A percentile compares a stretch with the other conserved stretches of the same genome.
phyloP scores from a whole-genome alignment of 257 asterid genomes.

The Capsicum rhomboideum region DNA sequence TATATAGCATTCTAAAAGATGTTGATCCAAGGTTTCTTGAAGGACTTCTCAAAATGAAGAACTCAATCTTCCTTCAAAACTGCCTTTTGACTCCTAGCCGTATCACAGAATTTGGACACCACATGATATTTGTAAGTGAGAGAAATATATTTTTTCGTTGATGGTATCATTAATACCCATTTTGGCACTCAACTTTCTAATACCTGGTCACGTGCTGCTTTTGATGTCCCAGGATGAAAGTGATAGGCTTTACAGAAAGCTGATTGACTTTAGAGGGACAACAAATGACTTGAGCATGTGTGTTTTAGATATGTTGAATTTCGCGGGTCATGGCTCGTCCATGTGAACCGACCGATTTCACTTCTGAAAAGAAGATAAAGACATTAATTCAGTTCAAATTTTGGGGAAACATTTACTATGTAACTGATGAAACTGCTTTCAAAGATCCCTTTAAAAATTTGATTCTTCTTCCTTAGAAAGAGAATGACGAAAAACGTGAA shows the following conservation, averaged over 20 bases:
- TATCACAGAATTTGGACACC: conserved; percentile 73
- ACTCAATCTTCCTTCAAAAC: conserved; percentile 52
- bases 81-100: conserved; percentile 92
- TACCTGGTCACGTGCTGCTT: conserved; percentile 10
- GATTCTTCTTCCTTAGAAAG: no score
- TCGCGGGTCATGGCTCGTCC: no score
- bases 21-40: conserved; percentile 41
- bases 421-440: no score
- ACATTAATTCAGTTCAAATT: no score
- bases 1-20: conserved; percentile 64
- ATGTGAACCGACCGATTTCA: no score
- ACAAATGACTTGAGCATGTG: conserved; percentile 75
- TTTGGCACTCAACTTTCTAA: background rate
- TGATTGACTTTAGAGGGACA: conserved; percentile 66
- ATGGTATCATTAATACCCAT: background rate
- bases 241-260: conserved; percentile 55
- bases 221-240: conserved; percentile 56
- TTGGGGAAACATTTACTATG: no score
- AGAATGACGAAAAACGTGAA: no score
- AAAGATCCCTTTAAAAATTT: no score
- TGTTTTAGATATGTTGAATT: conserved; percentile 67
- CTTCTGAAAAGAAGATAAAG: no score
- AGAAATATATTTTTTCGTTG: background rate
- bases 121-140: conserved; percentile 58
- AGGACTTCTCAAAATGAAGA: conserved; percentile 38